Evolutionary conservation across 768 basidiomycete genomes (phyloP).

Genomic region (Termitomyces sp.): DNA sequence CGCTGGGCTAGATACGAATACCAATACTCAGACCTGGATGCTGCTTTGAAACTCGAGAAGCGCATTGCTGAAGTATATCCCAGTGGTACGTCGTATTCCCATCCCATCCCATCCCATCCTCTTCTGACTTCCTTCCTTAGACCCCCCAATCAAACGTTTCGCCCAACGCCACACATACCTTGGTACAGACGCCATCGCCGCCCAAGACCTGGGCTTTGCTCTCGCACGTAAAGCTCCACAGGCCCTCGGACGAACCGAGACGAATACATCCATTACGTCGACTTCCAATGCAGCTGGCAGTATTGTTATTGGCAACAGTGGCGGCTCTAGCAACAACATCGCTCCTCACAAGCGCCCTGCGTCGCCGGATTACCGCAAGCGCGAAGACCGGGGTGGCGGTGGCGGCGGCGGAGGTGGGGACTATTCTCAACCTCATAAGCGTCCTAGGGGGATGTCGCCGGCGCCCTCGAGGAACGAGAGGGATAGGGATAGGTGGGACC

Average conservation of each 20-base stretch:
- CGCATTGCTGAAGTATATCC: conserved; percentile 87
- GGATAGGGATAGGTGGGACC: conserved; percentile 12
- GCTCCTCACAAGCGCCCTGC: conserved; percentile 8
- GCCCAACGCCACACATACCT: conserved; percentile 83
- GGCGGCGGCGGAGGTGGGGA: conserved; percentile 9
- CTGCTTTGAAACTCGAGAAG: conserved; percentile 84
- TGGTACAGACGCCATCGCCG: conserved; percentile 84
- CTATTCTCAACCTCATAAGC: conserved; percentile 10
- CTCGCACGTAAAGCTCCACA: conserved; percentile 35
- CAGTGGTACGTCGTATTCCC: conserved; percentile 49
- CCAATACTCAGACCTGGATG: conserved; percentile 86
- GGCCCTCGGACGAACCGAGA: conserved; percentile 29
- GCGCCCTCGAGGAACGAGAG: conserved; percentile 4
- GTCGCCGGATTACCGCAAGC: conserved; percentile 12
- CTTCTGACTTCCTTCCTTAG: conserved; percentile 32
- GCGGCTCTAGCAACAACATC: not conserved
- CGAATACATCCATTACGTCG: too few relatives aligned
- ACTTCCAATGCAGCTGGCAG: too few relatives aligned
- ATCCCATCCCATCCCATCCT: not conserved
- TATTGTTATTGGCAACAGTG: too few relatives aligned
- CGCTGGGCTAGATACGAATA: conserved; percentile 96
- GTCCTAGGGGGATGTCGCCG: conserved; percentile 7
- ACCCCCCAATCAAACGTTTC: conserved; percentile 86
- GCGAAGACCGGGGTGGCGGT: conserved; percentile 10
- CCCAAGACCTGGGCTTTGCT: conserved; percentile 83